Evolutionary conservation across 768 basidiomycete species (phyloP), one percentile per base, ranked within the genome.

Genomic region (Tremella mesenterica): DNA sequence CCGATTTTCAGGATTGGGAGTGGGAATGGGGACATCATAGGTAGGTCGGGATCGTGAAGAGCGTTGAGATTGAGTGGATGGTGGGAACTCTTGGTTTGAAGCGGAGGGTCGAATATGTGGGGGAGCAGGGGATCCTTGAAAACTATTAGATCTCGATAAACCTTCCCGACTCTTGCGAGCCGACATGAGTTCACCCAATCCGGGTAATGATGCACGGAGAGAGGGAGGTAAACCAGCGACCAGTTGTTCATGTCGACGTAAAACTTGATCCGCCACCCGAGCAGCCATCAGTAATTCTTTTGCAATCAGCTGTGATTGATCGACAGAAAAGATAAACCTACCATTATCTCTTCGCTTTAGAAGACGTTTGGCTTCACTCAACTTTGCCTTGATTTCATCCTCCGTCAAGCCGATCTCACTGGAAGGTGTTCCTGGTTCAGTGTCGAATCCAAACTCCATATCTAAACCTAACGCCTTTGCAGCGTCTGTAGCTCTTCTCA

Each of bases 211-310:
- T n/a, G n/a, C 23, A 4, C 50, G 52, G 28, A 60, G 13, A 16
- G 51, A 50, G 4, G 39, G 26, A 9, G 63, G 63, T 2, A 64
- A 52, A 14, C 39, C 20, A 2, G 59, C 46, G 26, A 61, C 43
- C 23, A 64, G 26, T 10, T 56, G 29, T 51, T 69, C 67, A 28
- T 69, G 63, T 16, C 44, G 54, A 20, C 54, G 25, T 13, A 69
- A 39, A 48, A 60, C 61, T 38, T 53, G 48, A 27, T 65, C 58
- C n/a, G 67, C 67, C 4, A 63, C 59, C 50, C 59, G 48, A 16
- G 67, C 61, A 26, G 67, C 67, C 50, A 69, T 56, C 13, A 58
- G 48, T 10, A 69, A 49, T 54, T 69, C 67, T 69, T 29, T 9
- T 1, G 3, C 14, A 10, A 50, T 55, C 50, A 52, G 47, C 39